phyloP scores from a whole-genome alignment of 805 yeast species.

The Ogataea siamensis region DNA sequence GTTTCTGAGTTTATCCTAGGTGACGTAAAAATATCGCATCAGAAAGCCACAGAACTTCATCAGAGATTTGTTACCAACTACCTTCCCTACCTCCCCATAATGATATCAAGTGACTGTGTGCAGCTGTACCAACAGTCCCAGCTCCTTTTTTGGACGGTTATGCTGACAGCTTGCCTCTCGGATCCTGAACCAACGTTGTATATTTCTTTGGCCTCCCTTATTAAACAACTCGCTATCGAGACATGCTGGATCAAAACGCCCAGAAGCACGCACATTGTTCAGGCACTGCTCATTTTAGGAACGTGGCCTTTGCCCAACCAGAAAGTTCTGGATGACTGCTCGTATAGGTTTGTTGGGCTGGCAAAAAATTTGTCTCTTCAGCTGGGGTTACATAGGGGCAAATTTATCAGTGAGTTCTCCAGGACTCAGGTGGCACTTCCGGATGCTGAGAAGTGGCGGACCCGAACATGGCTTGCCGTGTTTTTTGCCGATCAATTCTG shows the following conservation, averaged over 20 bases:
- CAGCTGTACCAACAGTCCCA: slow-evolving; percentile 83
- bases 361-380: slow-evolving; percentile 85
- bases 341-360: slow-evolving; percentile 82
- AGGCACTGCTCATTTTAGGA: slow-evolving; percentile 78
- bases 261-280: slow-evolving; percentile 89
- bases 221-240: slow-evolving; percentile 84
- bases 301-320: slow-evolving; percentile 94
- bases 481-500: slow-evolving; percentile 88
- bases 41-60: slow-evolving; percentile 72
- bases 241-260: slow-evolving; percentile 94
- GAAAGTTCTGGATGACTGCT: slow-evolving; percentile 87
- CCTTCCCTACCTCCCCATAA: slow-evolving; percentile 76
- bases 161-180: slow-evolving; percentile 78
- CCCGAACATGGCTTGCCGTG: slow-evolving; percentile 87
- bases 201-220: slow-evolving; percentile 68
- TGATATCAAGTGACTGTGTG: slow-evolving; percentile 65
- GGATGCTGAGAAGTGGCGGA: slow-evolving; percentile 92
- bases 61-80: slow-evolving; percentile 62
- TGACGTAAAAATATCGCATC: slow-evolving; percentile 62
- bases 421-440: slow-evolving; percentile 86
- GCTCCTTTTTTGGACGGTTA: slow-evolving; percentile 85
- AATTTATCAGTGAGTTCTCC: slow-evolving; percentile 85
- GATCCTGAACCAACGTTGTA: slow-evolving; percentile 87
- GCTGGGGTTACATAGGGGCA: slow-evolving; percentile 87
- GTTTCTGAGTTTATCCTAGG: slow-evolving; percentile 73